Percentiles rank a stretch among this genome's conserved stretches.
These are phyloP conservation scores for Fusarium xyrophilum DNA, from an alignment of 2,329 filamentous ascomycete species.

Conservation along the genomic window DNA sequence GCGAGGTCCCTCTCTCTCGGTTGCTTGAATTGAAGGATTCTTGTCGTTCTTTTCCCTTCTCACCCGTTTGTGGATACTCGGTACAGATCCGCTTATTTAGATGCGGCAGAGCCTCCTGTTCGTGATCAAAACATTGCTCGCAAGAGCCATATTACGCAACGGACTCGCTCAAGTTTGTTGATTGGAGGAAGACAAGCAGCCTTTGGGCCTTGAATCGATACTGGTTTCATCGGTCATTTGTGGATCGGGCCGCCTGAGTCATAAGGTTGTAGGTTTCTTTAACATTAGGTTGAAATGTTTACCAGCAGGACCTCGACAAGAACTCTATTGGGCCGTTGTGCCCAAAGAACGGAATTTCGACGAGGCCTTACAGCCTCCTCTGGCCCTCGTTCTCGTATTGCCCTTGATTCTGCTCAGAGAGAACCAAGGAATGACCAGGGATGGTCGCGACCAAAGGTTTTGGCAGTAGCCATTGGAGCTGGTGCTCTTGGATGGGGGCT, in stretches of 20 bases:
- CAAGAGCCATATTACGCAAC: not conserved
- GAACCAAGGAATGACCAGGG: slow-evolving; percentile 13
- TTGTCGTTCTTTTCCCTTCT: not conserved
- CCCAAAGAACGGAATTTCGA: slow-evolving; percentile 13
- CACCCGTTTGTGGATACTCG: slow-evolving; percentile 6
- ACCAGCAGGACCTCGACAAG: slow-evolving; percentile 24
- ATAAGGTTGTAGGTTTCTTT: not conserved
- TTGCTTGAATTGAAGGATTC: slow-evolving; percentile 15
- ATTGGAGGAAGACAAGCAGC: not conserved
- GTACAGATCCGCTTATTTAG: slow-evolving; percentile 34
- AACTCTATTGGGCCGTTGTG: slow-evolving; percentile 27
- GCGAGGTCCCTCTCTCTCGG: not conserved
- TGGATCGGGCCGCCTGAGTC: not conserved
- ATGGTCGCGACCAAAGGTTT: slow-evolving; percentile 46
- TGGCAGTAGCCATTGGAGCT: slow-evolving; percentile 50
- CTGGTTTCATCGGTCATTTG: not conserved
- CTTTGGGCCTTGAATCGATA: slow-evolving; percentile 7
- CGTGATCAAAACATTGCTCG: not conserved
- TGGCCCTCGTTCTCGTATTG: slow-evolving; percentile 10
- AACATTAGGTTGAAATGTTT: slow-evolving; percentile 21
- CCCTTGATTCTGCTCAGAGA: slow-evolving; percentile 3
- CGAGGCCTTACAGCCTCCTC: slow-evolving; percentile 24
- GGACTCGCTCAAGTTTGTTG: not conserved
- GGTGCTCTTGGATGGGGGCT: slow-evolving; percentile 52
- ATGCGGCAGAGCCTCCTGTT: slow-evolving; percentile 9